Evolutionary conservation across 2,329 filamentous ascomycete genomes (phyloP).

Genomic region (Paraphoma sp.): DNA sequence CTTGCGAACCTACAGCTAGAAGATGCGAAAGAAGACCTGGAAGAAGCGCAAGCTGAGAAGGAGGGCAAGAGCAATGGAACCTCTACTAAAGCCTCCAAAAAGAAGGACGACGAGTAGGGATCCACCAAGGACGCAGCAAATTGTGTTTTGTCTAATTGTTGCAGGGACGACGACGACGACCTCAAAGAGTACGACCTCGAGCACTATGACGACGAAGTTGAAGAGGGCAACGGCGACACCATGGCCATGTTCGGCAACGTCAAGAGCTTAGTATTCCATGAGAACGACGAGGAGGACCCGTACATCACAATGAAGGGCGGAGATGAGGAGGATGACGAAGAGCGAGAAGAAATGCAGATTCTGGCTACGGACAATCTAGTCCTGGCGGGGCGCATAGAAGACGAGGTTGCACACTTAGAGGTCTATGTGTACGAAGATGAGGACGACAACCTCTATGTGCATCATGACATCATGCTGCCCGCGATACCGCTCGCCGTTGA

Average conservation of each 20-base stretch:
- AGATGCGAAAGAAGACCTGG: conserved; percentile 81
- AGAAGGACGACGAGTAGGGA: conserved; percentile 31
- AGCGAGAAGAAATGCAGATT: conserved; percentile 92
- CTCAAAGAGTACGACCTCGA: conserved; percentile 96
- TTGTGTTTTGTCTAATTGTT: conserved; percentile 15
- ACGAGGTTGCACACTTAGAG: conserved; percentile 95
- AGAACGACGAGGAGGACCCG: conserved; percentile 91
- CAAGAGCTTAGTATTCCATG: conserved; percentile 91
- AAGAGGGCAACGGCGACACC: conserved; percentile 72
- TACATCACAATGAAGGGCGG: conserved; percentile 87
- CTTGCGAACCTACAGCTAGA: conserved; percentile 74
- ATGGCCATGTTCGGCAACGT: conserved; percentile 96
- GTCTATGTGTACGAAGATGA: conserved; percentile 97
- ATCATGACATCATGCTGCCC: conserved; percentile 99
- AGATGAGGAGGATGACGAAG: conserved; percentile 78
- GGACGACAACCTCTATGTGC: conserved; percentile 95
- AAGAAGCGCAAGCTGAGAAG: conserved; percentile 62
- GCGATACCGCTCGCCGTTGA: conserved; percentile 95
- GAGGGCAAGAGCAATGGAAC: conserved; percentile 44
- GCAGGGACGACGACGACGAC: conserved; percentile 71
- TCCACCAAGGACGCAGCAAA: not conserved
- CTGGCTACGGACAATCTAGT: conserved; percentile 91
- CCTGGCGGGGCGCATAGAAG: conserved; percentile 91
- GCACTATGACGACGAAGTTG: conserved; percentile 87
- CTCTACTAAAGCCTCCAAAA: conserved; percentile 20